Percentiles rank a stretch among this genome's conserved stretches.
Conservation (phyloP, 148 eudicot genomes). For the Chenopodium quinoa region DNA sequence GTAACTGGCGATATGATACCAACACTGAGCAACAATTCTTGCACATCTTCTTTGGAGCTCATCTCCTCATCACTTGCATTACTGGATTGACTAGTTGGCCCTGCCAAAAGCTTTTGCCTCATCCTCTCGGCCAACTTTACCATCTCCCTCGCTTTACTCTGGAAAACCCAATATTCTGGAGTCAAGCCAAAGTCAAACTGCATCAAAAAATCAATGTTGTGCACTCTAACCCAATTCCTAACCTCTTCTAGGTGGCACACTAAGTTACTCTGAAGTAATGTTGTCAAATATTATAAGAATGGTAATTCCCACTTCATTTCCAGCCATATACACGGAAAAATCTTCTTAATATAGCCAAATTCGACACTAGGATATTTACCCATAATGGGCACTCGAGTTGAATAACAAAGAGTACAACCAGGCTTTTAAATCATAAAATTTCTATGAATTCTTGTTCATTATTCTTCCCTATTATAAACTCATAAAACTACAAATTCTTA, state of each 20-base stretch:
- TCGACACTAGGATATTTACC: too few relatives aligned
- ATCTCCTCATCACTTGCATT: slow-evolving; percentile 69
- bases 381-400: too few relatives aligned
- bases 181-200: not conserved
- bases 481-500: not conserved
- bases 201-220: not conserved
- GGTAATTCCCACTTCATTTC: not conserved
- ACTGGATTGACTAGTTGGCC: slow-evolving; percentile 50
- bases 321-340: too few relatives aligned
- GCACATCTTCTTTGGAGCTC: slow-evolving; percentile 97
- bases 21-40: slow-evolving; percentile 90
- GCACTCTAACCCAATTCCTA: not conserved
- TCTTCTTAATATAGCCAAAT: too few relatives aligned
- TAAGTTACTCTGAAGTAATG: not conserved
- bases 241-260: not conserved
- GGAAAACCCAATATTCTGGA: slow-evolving; percentile 22
- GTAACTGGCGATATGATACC: slow-evolving; percentile 99
- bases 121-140: slow-evolving; percentile 94
- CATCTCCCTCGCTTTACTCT: slow-evolving; percentile 98
- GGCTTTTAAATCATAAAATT: too few relatives aligned
- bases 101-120: slow-evolving; percentile 87
- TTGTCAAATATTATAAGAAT: not conserved
- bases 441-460: not conserved
- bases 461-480: not conserved
- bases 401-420: too few relatives aligned